Conservation (phyloP, 1,284 basidiomycete genomes). For the Malassezia arunalokei region DNA sequence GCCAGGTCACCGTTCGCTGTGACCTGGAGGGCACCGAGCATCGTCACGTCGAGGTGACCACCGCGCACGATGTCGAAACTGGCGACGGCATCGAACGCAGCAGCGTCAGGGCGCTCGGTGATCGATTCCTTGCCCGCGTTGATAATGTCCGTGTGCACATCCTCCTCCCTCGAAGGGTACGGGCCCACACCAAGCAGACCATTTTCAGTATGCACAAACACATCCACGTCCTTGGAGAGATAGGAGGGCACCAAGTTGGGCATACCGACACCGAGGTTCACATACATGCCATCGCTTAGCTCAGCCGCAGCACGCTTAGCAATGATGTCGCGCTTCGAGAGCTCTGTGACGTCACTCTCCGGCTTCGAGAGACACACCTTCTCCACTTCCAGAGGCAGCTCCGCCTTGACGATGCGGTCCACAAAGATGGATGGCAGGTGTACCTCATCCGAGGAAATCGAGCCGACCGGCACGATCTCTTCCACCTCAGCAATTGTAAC, state of each 20-base stretch:
- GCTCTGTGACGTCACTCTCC: slow-evolving; percentile 1
- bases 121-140: slow-evolving; percentile 81
- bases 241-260: slow-evolving; percentile 38
- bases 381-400: slow-evolving; percentile 32
- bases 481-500: slow-evolving; percentile 42
- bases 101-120: slow-evolving; percentile 68
- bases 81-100: slow-evolving; percentile 80
- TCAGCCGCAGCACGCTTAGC: slow-evolving; percentile 35
- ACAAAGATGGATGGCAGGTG: slow-evolving; percentile 41
- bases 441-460: slow-evolving; percentile 30
- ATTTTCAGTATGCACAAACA: slow-evolving; percentile 39
- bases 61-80: slow-evolving; percentile 90
- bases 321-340: slow-evolving; percentile 28
- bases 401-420: slow-evolving; percentile 30
- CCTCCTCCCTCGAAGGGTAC: slow-evolving; percentile 24
- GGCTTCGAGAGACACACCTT: slow-evolving; percentile 23
- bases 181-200: slow-evolving; percentile 43
- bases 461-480: slow-evolving; percentile 35
- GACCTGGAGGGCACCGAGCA: slow-evolving; percentile 85
- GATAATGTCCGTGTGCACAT: slow-evolving; percentile 45
- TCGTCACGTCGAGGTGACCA: slow-evolving; percentile 85
- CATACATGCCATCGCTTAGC: slow-evolving; percentile 37
- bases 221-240: slow-evolving; percentile 34
- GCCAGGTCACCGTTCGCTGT: slow-evolving; percentile 86
- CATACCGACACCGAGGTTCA: slow-evolving; percentile 43